phyloP scores from a whole-genome alignment of 169 alveolate species.

The Cryptosporidium sp. region DNA sequence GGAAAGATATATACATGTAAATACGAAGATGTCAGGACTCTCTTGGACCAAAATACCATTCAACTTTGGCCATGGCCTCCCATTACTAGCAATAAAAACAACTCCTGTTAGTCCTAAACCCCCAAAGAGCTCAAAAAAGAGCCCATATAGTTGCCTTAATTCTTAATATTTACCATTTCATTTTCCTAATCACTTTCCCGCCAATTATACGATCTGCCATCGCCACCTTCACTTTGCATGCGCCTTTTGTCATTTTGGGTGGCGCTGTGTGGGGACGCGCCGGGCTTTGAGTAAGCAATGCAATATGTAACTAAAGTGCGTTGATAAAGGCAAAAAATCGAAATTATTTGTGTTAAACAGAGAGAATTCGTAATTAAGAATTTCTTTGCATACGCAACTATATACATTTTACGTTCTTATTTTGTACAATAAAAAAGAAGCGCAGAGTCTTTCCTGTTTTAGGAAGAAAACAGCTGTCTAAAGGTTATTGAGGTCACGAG shows the following conservation, averaged over 20 bases:
- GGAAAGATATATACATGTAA: constrained; percentile 50
- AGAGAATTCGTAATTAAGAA: background rate
- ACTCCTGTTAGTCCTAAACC: constrained; percentile 1
- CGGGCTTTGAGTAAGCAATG: background rate
- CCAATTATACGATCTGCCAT: background rate
- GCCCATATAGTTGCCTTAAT: background rate
- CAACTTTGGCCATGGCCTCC: constrained; percentile 76
- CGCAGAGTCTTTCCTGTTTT: background rate
- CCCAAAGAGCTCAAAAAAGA: background rate
- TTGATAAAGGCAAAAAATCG: background rate
- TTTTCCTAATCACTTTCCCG: background rate
- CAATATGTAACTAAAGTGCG: background rate
- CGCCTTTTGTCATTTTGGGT: too few species aligned
- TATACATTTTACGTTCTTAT: background rate
- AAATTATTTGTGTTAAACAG: background rate
- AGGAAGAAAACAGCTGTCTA: background rate
- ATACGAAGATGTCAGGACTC: constrained; percentile 37
- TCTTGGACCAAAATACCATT: constrained; percentile 9
- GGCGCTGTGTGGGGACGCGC: background rate
- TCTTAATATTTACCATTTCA: background rate
- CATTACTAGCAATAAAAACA: constrained; percentile 7
- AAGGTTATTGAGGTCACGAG: background rate
- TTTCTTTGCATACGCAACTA: background rate
- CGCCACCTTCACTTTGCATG: too few species aligned
- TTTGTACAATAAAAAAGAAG: too few species aligned